These are phyloP conservation scores for Phanerodontia chrysosporium DNA, from an alignment of 768 basidiomycete species.

Conservation along the genomic window DNA sequence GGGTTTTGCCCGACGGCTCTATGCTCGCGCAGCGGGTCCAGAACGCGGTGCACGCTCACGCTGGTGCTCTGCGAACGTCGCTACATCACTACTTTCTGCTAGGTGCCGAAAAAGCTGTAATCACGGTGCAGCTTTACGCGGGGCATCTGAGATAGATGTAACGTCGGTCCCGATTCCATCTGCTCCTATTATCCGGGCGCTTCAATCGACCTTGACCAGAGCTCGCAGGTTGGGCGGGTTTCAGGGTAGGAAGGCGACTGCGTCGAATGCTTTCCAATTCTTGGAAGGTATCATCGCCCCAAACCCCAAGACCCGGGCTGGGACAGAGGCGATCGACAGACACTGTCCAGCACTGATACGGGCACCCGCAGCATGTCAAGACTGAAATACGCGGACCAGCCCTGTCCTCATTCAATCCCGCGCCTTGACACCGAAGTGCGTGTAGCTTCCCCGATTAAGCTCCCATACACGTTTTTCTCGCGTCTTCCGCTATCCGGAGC, in stretches of 20 bases:
- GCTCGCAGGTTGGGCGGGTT: neutral
- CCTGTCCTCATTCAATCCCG: neutral
- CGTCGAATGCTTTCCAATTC: neutral
- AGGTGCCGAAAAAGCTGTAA: neutral
- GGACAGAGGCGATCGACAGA: slow-evolving; percentile 7
- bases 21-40: neutral
- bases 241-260: neutral
- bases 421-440: slow-evolving; percentile 11
- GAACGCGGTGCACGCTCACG: neutral
- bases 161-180: slow-evolving; percentile 3
- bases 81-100: neutral
- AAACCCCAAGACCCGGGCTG: slow-evolving; percentile 2
- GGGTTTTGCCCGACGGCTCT: neutral
- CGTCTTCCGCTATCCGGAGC: slow-evolving; percentile 10
- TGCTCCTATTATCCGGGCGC: neutral
- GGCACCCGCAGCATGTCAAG: slow-evolving; percentile 9
- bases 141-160: slow-evolving; percentile 4
- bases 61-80: neutral
- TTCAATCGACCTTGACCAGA: neutral
- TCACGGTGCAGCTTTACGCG: neutral
- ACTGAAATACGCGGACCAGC: slow-evolving; percentile 6
- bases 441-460: slow-evolving; percentile 9
- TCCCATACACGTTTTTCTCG: neutral
- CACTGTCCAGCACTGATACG: slow-evolving; percentile 11
- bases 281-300: neutral